These are phyloP conservation scores for Saposhnikovia divaricata DNA, from an alignment of 129 eudicot species.

Conservation along the genomic window DNA sequence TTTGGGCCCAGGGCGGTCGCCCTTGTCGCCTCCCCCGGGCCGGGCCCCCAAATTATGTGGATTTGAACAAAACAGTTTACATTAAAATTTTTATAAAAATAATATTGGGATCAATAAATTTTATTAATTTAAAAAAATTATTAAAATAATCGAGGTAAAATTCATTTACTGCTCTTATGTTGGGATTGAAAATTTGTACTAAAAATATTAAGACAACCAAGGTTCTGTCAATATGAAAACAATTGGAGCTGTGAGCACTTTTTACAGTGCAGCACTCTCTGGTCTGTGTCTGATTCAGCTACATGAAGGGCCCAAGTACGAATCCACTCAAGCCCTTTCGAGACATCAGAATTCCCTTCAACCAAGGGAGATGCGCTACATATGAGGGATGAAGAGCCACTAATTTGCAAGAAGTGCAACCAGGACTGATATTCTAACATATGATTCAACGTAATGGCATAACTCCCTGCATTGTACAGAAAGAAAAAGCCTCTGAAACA, in stretches of 20 bases:
- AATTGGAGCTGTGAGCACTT: neutral
- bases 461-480: constrained; percentile 47
- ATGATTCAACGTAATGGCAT: constrained; percentile 74
- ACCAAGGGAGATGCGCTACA: constrained; percentile 79
- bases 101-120: no score
- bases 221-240: neutral
- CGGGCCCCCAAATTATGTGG: no score
- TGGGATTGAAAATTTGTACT: no score
- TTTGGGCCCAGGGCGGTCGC: no score
- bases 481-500: neutral
- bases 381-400: constrained; percentile 83
- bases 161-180: no score
- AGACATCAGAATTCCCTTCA: constrained; percentile 60
- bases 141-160: no score
- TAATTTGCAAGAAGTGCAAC: constrained; percentile 78
- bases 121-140: no score
- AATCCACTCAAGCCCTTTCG: constrained; percentile 87
- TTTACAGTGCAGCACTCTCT: constrained; percentile 85
- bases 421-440: constrained; percentile 76
- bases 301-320: constrained; percentile 82
- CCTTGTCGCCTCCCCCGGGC: rapidly evolving
- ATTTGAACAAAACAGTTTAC: no score
- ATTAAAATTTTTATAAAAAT: no score
- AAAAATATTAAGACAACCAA: neutral
- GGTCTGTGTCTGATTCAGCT: constrained; percentile 72